phyloP scores from a whole-genome alignment of 73 alveolate species.

The Symbiodinium natans region DNA sequence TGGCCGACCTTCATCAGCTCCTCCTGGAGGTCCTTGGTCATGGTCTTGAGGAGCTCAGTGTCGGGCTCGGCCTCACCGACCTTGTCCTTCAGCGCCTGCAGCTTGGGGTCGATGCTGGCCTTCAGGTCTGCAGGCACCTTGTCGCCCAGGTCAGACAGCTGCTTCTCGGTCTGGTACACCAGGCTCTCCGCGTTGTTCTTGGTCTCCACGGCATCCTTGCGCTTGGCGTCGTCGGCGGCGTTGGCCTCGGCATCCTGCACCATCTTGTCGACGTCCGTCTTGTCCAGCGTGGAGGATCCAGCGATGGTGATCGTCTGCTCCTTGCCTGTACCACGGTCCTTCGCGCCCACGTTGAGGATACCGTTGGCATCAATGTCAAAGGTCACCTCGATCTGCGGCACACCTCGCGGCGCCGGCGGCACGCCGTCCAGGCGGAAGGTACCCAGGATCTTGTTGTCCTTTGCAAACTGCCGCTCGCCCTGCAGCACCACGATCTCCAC shows the following conservation, averaged over 20 bases:
- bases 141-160: conserved; percentile 62
- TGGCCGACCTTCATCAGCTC: conserved; percentile 49
- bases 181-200: conserved; percentile 80
- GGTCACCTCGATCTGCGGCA: conserved; percentile 99
- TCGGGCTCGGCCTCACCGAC: conserved; percentile 13
- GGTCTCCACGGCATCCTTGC: neutral
- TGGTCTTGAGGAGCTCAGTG: conserved; percentile 16
- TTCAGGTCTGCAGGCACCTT: conserved; percentile 64
- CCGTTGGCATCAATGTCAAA: conserved; percentile 99
- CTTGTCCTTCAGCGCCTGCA: conserved; percentile 10
- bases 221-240: conserved; percentile 29
- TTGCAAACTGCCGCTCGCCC: conserved; percentile 97
- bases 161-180: conserved; percentile 89
- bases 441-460: conserved; percentile 97
- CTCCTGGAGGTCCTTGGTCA: conserved; percentile 36
- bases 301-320: conserved; percentile 95
- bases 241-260: conserved; percentile 65
- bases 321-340: conserved; percentile 98
- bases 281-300: conserved; percentile 76
- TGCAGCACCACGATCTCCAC: conserved; percentile 98
- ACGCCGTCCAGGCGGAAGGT: conserved; percentile 98
- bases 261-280: conserved; percentile 76
- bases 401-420: conserved; percentile 96
- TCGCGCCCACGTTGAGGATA: conserved; percentile 98
- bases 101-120: conserved; percentile 20